These are phyloP conservation scores for Mortierella sp. DNA, from an alignment of 371 early-diverging fungal genomes.

Conservation along the genomic window DNA sequence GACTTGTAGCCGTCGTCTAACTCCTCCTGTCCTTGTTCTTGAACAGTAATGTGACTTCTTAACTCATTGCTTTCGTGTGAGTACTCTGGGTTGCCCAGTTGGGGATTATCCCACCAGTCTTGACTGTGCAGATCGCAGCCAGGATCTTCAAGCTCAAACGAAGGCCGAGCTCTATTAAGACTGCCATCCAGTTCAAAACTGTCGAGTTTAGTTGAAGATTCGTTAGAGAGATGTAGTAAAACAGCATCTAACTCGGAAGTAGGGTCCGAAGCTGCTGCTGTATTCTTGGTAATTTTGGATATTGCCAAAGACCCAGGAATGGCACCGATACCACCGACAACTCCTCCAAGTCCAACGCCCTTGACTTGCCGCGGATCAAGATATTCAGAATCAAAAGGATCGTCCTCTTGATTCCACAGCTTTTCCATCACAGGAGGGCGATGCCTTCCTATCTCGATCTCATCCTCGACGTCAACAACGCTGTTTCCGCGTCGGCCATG, in stretches of 20 bases:
- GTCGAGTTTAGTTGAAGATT: neutral
- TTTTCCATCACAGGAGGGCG: constrained; percentile 26
- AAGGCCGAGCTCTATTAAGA: neutral
- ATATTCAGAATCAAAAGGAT: constrained; percentile 34
- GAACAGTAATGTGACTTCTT: neutral
- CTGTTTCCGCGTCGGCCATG: neutral
- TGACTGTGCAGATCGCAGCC: constrained; percentile 35
- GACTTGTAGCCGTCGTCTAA: constrained; percentile 21
- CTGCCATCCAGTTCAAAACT: neutral
- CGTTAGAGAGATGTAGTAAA: neutral
- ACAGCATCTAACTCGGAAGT: neutral
- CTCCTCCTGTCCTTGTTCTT: neutral
- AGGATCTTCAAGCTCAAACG: constrained; percentile 27
- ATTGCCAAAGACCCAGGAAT: constrained; percentile 34
- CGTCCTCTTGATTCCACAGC: constrained; percentile 51
- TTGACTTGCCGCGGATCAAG: constrained; percentile 49
- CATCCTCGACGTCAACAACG: constrained; percentile 8
- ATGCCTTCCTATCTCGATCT: constrained; percentile 28
- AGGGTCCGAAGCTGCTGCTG: neutral
- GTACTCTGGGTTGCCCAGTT: neutral
- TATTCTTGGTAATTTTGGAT: constrained; percentile 26
- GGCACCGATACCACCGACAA: constrained; percentile 53
- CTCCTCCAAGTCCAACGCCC: constrained; percentile 48
- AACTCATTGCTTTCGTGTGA: neutral
- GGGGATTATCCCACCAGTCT: constrained; percentile 36